Evolutionary conservation across 148 eudicot genomes (phyloP).

Genomic region (Hydrangea macrophylla): DNA sequence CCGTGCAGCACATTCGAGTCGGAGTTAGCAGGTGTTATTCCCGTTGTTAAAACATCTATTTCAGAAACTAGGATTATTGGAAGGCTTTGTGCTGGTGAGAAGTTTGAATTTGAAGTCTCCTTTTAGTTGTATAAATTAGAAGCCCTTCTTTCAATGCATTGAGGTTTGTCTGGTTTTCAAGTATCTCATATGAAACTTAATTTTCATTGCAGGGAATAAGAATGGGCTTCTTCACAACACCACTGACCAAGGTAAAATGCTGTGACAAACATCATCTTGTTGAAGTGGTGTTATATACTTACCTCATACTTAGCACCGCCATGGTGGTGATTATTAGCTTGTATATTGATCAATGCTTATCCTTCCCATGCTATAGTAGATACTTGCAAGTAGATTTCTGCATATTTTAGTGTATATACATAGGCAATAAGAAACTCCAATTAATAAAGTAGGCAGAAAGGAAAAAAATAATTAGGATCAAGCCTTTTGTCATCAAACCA

Average conservation of each 20-base stretch:
- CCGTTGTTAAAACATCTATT: conserved; percentile 59
- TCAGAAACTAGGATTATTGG: conserved; percentile 58
- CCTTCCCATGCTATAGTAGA: too few species aligned
- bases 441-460: too few species aligned
- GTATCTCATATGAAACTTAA: neutral
- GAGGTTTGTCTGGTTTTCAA: neutral
- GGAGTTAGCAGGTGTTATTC: conserved; percentile 53
- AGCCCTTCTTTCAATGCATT: neutral
- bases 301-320: neutral
- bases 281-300: neutral
- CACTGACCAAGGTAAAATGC: conserved; percentile 84
- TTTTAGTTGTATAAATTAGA: neutral
- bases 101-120: neutral
- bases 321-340: neutral
- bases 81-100: conserved; percentile 56
- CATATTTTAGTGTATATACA: too few species aligned
- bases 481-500: too few species aligned
- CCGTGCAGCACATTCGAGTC: conserved; percentile 53
- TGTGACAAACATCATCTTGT: neutral
- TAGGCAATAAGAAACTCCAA: too few species aligned
- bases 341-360: neutral
- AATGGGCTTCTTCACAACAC: conserved; percentile 94
- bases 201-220: conserved; percentile 68
- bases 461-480: too few species aligned
- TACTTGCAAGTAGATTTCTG: too few species aligned